Evolutionary conservation across 2,329 filamentous ascomycete species (phyloP), one percentile per base, ranked within the genome.

Genomic region (Rhinocladiella similis): DNA sequence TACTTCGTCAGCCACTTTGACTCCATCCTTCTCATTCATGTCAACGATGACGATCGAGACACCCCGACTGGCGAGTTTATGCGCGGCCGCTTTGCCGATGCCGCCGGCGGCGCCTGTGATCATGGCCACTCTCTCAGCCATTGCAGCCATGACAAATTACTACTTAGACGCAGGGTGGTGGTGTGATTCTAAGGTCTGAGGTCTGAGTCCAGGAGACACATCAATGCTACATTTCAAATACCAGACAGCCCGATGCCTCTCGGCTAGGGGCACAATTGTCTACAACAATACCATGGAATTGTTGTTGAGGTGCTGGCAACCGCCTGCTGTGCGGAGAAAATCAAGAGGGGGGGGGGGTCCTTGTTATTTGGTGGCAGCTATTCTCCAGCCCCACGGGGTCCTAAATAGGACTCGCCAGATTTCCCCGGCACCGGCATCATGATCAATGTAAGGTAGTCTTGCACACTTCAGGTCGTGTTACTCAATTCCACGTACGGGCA

Each of bases 81-180:
- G 49, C 7, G 60, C 58, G 4, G 54, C 53, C 9, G 60, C 60
- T 50, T 45, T 41, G 13, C 60, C 60, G 33, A 63, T 63, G 18
- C 60, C 60, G 22, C 54, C 54, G 22, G 54, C 45, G 12, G 54
- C 60, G 9, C 60, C 60, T 6, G 58, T 59, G 29, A 63, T 53
- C 20, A 60, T 51, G 12, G 58, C 58, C 10, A 60, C 57, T 35
- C 57, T 53, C 25, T 29, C 49, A 33, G 57, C 47, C 42, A 49
- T 54, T 18, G 33, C 39, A 20, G 47, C 36, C n/a, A 55, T 53
- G 13, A 19, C 47, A 14, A 45, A 35, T 41, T 10, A n/a, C 20
- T 29, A 47, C 3, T 18, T 42, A n/a, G 7, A n/a, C 13, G 19
- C 20, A 35, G 29, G 36, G 14, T 29, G n/a, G 20, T 10, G 14